Base-by-base conservation (phyloP, 2,329 filamentous ascomycete species). In the Cladosporium sphaerospermum region DNA sequence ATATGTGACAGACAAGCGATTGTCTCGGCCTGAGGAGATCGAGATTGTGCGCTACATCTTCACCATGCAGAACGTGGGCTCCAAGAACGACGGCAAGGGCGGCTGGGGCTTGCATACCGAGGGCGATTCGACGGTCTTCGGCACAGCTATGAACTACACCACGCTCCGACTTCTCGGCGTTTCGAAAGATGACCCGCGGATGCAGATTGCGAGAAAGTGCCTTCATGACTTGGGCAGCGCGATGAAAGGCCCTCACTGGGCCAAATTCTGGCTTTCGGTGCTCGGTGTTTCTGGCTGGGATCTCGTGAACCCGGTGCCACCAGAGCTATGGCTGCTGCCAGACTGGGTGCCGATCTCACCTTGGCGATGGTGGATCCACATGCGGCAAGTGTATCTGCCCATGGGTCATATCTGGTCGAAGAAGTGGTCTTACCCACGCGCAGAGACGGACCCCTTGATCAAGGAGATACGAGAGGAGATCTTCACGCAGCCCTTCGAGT, bases 41-140 rank as follows among this genome's bases (percentile, higher is more conserved):
- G 93, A 96, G 69, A 95, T 99, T 66, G 92, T 86, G 67, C 89
- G 92, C 61, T 99, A 99, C 70, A 77, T 99, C 1, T 88, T 89
- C 64, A 88, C 89, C 3, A 84, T 90, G 50, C 89, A 92, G 46
- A 77, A 96, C 60, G 31, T 68, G 8, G 64, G 68, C 49, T 42
- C 52, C 16, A 67, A 67, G 56, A 68, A 68, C 44, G 85, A 88
- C 0, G 81, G 88, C 45, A 89, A 97, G 69, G 92, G 93, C n/a
- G 93, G 93, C 6, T 99, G 93, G 93, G 93, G 93, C 0, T 74
- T 99, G 36, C 93, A 99, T 62, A 95, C 95, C 52, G 93, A 99
- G 69, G 93, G 85, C 14, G 87, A 95, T 61, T 96, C 88, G 66
- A 90, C 88, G 0, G 90, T 91, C 13, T 95, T 99, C 61, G 93